Base-by-base conservation (phyloP, 164 flowering plant genomes). In the Vitis rupestris region DNA sequence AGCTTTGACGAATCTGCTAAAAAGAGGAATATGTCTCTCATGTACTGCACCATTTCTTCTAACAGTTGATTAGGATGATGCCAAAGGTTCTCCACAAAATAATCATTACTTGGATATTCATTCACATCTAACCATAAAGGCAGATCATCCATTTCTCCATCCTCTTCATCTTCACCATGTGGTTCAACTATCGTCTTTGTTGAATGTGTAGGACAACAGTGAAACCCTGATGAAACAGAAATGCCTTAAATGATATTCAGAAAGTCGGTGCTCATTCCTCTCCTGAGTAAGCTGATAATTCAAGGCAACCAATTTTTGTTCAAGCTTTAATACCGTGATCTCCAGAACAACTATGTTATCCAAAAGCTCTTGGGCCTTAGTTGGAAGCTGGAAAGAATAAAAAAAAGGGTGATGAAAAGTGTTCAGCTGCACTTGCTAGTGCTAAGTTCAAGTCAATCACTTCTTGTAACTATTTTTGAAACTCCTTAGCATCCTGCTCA, bases 31-130 rank as follows among this genome's bases (percentile, higher is more conserved):
- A 83, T 81, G 66, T 81, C 73, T 75, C 74, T 83, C 86, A 83
- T 83, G 68, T 82, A 79, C 55, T 17, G 51, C 65, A 83, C 82
- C 86, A 83, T 83, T 71, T 83, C 79, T 75, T 83, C 84, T 8
- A 81, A 83, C 15, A 83, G 78, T 51, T 63, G 71, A 72, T 80
- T 80, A 30, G 86, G 86, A 16, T 81, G 63, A 17, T 79, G 55
- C 75, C 80, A 70, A 30, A 80, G 79, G 61, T 63, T 67, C 65
- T 79, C 67, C 57, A 66, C 16, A 74, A 60, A 44, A 56, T 50
- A 59, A 68, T 70, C 68, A 53, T 63, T 66, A 47, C 61, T 17
- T 56, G 61, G 63, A 17, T 55, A 65, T 54, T 65, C 68, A 29
- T 54, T 48, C 27, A 31, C 52, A 50, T 50, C 49, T 27, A 50